Evolutionary conservation across 2,329 filamentous ascomycete species (phyloP), one percentile per base, ranked within the genome.

Genomic region (Lecanicillium sp.): DNA sequence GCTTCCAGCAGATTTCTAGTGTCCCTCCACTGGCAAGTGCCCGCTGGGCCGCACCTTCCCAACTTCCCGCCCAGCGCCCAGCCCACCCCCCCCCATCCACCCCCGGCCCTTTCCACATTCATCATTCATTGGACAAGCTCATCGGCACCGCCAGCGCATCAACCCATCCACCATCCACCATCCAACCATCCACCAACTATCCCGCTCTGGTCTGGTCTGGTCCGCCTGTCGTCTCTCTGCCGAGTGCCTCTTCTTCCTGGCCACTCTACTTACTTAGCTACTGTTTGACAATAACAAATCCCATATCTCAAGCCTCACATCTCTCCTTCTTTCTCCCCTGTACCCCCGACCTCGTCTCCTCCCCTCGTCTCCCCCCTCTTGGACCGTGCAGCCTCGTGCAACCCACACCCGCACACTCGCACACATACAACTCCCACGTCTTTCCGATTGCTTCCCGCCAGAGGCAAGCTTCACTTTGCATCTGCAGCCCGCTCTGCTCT

Each of bases 81-180:
- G 7, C 12, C 12, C 7, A 12, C 26, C 37, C 24, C 39, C 26
- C 39, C 26, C 27, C 41, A 29, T 15, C n/a, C 36, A 33, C 7
- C 36, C 26, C 21, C 10, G 23, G 47, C 52, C 55, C 50, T 44
- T 47, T 24, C 44, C 26, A 58, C 61, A 62, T 54, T 55, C 55
- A 48, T 52, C 55, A 56, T 52, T 57, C 53, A 68, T 68, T 67
- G 65, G 65, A 52, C 56, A 55, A 61, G 56, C 55, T 55, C 55
- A 54, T 58, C 64, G 58, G 64, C 62, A 67, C 46, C 64, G 65
- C 65, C 65, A 68, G 55, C 65, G 62, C 65, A 68, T 67, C 65
- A 66, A 54, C 23, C 52, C 50, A 47, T 36, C 39, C 47, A 44
- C 21, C 51, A 55, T 56, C 53, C 17, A 36, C 33, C 33, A 49